Evolutionary conservation across 495 filamentous ascomycete genomes (phyloP), one percentile per base, ranked within the genome.

Genomic region (Penicillium canariense): DNA sequence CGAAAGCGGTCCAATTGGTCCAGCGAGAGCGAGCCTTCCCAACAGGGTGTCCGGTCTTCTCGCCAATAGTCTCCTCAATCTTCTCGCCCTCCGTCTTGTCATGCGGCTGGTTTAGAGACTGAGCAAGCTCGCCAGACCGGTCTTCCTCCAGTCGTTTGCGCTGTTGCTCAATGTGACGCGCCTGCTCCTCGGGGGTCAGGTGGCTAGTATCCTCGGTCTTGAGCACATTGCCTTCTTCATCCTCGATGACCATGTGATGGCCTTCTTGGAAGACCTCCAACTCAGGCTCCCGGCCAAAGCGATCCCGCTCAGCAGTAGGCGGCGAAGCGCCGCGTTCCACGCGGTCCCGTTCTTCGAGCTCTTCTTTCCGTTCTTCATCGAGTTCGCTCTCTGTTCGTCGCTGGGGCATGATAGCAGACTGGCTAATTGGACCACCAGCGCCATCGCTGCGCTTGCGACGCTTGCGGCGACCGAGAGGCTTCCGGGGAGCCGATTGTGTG

Each of bases 361-460:
- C 68, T 17, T 75, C 69, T 34, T 68, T 64, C 15, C 62, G 49
- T 22, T 70, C 68, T 5, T 64, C 59, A 5, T 53, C 61, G 4
- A 25, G 25, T 28, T 66, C 65, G 11, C 54, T 53, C 18, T 70
- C 69, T 4, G 63, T 23, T 26, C 77, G 78, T 42, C 82, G 78
- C n/a, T 82, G 78, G 36, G 94, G 94, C 57, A 80, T 80, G 61
- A 98, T 97, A 17, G 94, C 94, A 31, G 93, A 96, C 68, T 96
- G 85, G 52, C 81, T 88, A 54, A 98, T 89, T 5, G 91, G 94
- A 0, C 94, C 94, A 49, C 94, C 94, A 5, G 88, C 84, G 1
- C 85, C 87, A 47, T 83, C 77, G 52, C 86, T 84, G 80, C 84
- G 88, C 72, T 83, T 90, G 53, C 79, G 88, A 50, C 79, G 86